phyloP scores from a whole-genome alignment of 345 rosid species.

The Schrenkiella parvula region DNA sequence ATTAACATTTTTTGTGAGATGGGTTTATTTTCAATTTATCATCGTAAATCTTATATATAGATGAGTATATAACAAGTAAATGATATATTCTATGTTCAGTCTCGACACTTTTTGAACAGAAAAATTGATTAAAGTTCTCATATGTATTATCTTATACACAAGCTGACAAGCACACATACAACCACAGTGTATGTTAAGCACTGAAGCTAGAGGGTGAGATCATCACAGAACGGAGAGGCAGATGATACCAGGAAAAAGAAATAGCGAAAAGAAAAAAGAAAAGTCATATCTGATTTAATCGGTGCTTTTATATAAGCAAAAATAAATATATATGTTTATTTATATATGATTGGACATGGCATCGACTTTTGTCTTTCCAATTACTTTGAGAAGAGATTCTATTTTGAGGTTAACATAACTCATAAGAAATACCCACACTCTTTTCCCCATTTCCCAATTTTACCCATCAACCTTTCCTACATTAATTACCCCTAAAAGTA shows the following conservation, averaged over 20 bases:
- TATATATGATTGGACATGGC: conserved; percentile 32
- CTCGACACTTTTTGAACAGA: not conserved
- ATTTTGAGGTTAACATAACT: conserved; percentile 36
- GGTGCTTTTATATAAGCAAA: not conserved
- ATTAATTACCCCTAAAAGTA: conserved; percentile 2
- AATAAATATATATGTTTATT: not conserved
- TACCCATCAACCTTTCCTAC: conserved; percentile 28
- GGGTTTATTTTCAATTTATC: not conserved
- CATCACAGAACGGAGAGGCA: conserved; percentile 14
- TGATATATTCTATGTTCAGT: not conserved
- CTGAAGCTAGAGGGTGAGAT: conserved; percentile 28
- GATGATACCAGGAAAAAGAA: conserved; percentile 12
- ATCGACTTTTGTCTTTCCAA: conserved; percentile 33
- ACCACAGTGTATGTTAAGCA: not conserved
- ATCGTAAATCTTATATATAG: not conserved
- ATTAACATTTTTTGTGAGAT: not conserved
- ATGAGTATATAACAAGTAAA: not conserved
- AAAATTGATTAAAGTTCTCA: not conserved
- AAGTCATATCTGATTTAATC: not conserved
- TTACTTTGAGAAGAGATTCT: conserved; percentile 33
- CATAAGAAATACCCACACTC: conserved; percentile 31
- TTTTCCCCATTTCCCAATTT: conserved; percentile 14
- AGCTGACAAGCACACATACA: not conserved
- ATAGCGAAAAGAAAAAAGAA: not conserved
- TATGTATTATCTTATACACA: not conserved